A percentile compares a stretch with the other conserved stretches of the same genome.
phyloP scores from a whole-genome alignment of 2,329 filamentous ascomycete species.

The Botryotinia convoluta region DNA sequence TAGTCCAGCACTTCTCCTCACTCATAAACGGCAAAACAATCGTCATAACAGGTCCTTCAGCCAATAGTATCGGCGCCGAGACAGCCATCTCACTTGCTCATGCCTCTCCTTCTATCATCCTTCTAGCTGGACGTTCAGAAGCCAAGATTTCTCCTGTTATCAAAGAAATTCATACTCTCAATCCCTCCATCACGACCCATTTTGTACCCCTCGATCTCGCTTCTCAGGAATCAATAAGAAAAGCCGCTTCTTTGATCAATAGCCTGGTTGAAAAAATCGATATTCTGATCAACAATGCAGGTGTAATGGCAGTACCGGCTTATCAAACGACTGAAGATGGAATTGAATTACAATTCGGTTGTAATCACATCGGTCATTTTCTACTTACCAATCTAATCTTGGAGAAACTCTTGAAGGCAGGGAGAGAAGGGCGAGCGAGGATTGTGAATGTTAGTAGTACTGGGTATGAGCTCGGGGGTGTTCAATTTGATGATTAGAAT shows the following conservation, averaged over 20 bases:
- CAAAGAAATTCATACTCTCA: constrained; percentile 23
- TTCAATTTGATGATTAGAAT: constrained; percentile 38
- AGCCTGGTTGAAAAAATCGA: constrained; percentile 42
- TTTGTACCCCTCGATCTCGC: constrained; percentile 38
- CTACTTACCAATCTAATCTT: constrained; percentile 50
- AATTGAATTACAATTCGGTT: constrained; percentile 51
- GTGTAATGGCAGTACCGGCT: constrained; percentile 42
- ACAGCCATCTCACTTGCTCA: constrained; percentile 30
- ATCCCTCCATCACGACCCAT: constrained; percentile 19
- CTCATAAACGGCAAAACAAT: neutral
- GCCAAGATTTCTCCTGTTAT: constrained; percentile 29
- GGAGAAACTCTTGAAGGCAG: constrained; percentile 16
- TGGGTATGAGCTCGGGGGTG: constrained; percentile 39
- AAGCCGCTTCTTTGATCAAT: constrained; percentile 27
- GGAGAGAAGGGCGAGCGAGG: constrained; percentile 10
- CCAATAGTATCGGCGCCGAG: constrained; percentile 26
- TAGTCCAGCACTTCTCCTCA: constrained; percentile 3
- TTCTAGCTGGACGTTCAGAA: constrained; percentile 28
- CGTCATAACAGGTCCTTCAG: constrained; percentile 26
- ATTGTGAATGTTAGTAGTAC: constrained; percentile 36
- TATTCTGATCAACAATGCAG: constrained; percentile 45
- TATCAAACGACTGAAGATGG: constrained; percentile 41
- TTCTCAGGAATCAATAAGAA: constrained; percentile 38
- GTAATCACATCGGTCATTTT: constrained; percentile 54
- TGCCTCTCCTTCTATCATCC: constrained; percentile 23